Evolutionary conservation across 1,284 basidiomycete species (phyloP).

Genomic region (Thecaphora frezii): DNA sequence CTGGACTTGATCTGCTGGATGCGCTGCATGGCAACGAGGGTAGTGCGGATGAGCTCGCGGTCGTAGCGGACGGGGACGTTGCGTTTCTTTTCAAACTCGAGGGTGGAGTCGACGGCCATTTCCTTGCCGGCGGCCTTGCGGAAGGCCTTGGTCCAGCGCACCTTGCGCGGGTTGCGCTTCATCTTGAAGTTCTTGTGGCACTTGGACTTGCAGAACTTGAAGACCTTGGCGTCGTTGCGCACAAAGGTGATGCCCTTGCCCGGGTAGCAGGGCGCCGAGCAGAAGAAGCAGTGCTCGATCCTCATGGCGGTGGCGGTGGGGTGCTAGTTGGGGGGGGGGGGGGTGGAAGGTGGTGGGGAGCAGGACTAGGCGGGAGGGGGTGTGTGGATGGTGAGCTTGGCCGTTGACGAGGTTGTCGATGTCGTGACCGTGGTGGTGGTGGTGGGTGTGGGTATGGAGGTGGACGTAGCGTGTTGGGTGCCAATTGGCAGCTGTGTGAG

Average conservation of each 20-base stretch:
- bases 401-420: too few relatives aligned
- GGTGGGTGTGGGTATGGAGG: too few relatives aligned
- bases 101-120: slow-evolving; percentile 98
- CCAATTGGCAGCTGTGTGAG: too few relatives aligned
- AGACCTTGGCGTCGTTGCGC: slow-evolving; percentile 57
- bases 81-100: slow-evolving; percentile 98
- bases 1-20: slow-evolving; percentile 87
- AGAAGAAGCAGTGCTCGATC: slow-evolving; percentile 64
- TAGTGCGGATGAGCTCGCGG: slow-evolving; percentile 87
- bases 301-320: slow-evolving; percentile 37
- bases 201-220: slow-evolving; percentile 57
- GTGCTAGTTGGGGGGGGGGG: background rate
- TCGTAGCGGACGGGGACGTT: slow-evolving; percentile 98
- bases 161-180: slow-evolving; percentile 99
- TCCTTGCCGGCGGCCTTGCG: slow-evolving; percentile 98
- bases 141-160: slow-evolving; percentile 99
- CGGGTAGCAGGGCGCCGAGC: slow-evolving; percentile 90
- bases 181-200: slow-evolving; percentile 70
- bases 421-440: too few relatives aligned
- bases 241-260: slow-evolving; percentile 68
- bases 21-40: slow-evolving; percentile 96
- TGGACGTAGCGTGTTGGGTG: too few relatives aligned
- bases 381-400: too few relatives aligned
- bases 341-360: too few relatives aligned
- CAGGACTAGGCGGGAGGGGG: too few relatives aligned